These are phyloP conservation scores for Tricholoma terreum DNA, from an alignment of 768 basidiomycete genomes.

Conservation along the genomic window DNA sequence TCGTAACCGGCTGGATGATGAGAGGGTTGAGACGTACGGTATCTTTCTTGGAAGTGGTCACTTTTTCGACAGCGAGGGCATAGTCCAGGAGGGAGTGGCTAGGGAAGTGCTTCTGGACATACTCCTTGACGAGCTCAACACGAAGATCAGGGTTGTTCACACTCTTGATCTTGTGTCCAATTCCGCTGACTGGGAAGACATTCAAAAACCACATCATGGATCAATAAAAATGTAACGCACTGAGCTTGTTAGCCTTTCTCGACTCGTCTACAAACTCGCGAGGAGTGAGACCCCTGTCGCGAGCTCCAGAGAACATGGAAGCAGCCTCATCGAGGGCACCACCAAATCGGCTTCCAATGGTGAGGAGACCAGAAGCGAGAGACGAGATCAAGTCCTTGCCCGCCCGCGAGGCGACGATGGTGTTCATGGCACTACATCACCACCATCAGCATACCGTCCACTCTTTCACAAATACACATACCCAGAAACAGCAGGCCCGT, in stretches of 20 bases:
- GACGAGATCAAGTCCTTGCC: conserved; percentile 98
- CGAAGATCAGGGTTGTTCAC: conserved; percentile 94
- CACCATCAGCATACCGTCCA: neutral
- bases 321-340: conserved; percentile 99
- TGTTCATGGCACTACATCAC: conserved; percentile 85
- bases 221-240: conserved; percentile 40
- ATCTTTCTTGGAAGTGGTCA: conserved; percentile 97
- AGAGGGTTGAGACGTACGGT: conserved; percentile 48
- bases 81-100: conserved; percentile 90
- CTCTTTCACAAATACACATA: conserved; percentile 15
- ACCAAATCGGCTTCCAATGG: conserved; percentile 97
- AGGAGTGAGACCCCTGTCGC: conserved; percentile 91
- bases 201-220: conserved; percentile 6
- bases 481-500: conserved; percentile 95
- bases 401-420: conserved; percentile 98
- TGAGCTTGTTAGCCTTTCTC: conserved; percentile 92
- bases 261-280: conserved; percentile 96
- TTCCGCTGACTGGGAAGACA: conserved; percentile 73
- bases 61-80: conserved; percentile 95
- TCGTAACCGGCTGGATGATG: conserved; percentile 3
- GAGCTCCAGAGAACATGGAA: conserved; percentile 89
- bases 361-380: conserved; percentile 91
- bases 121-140: conserved; percentile 94
- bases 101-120: conserved; percentile 94
- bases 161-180: conserved; percentile 99